Conservation (phyloP, 805 yeast genomes). For the Saccharomycopsis amapae region DNA sequence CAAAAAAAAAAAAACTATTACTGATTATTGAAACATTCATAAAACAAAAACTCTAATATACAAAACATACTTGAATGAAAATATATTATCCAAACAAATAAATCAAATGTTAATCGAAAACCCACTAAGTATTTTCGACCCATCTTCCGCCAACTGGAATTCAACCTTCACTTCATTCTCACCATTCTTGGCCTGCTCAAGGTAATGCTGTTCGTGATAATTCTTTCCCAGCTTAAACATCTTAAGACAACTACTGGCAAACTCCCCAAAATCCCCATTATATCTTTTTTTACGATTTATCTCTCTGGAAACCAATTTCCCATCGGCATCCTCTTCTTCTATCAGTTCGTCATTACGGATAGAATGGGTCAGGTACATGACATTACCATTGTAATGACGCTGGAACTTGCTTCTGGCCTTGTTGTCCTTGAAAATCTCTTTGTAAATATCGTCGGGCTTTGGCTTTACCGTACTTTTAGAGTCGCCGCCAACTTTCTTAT, state of each 20-base stretch:
- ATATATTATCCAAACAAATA: too few species aligned
- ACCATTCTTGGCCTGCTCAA: neutral
- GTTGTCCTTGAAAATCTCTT: constrained; percentile 4
- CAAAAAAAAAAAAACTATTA: too few species aligned
- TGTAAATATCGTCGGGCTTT: constrained; percentile 13
- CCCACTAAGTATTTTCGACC: too few species aligned
- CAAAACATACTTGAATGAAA: too few species aligned
- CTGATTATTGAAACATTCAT: too few species aligned
- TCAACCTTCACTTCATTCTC: neutral
- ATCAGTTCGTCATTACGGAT: neutral
- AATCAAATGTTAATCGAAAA: too few species aligned
- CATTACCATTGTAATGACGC: constrained; percentile 14
- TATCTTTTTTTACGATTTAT: neutral
- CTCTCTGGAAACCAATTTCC: neutral
- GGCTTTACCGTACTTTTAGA: neutral
- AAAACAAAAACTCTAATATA: neutral
- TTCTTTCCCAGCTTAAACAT: constrained; percentile 7
- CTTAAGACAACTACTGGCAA: constrained; percentile 11
- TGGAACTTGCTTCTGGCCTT: constrained; percentile 2
- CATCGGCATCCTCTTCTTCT: neutral
- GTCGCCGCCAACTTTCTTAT: neutral
- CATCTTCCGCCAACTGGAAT: neutral
- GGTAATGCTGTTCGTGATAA: neutral
- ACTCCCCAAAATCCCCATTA: constrained; percentile 18
- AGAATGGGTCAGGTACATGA: constrained; percentile 8